Evolutionary conservation across 2,329 filamentous ascomycete genomes (phyloP).

Genomic region (Diaporthe amygdali): DNA sequence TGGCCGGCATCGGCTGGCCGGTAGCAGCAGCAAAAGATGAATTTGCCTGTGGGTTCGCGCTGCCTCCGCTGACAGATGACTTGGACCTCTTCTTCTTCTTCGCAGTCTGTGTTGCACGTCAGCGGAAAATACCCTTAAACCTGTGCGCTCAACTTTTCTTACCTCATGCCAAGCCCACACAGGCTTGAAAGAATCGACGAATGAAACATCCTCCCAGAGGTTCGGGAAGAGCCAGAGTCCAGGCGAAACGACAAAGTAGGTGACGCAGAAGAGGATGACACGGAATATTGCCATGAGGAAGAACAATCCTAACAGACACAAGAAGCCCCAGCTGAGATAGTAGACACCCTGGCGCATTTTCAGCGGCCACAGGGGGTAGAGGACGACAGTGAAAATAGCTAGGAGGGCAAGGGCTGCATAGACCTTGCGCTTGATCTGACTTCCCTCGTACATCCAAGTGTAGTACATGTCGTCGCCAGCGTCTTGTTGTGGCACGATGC

Average conservation of each 20-base stretch:
- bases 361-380: slow-evolving; percentile 96
- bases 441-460: slow-evolving; percentile 93
- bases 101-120: slow-evolving; percentile 36
- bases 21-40: slow-evolving; percentile 56
- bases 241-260: slow-evolving; percentile 82
- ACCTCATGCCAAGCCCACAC: slow-evolving; percentile 99
- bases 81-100: slow-evolving; percentile 65
- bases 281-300: slow-evolving; percentile 98
- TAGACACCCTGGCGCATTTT: slow-evolving; percentile 91
- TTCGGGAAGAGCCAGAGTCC: slow-evolving; percentile 99
- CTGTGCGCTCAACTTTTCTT: slow-evolving; percentile 36
- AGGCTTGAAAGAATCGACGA: slow-evolving; percentile 95
- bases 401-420: slow-evolving; percentile 85
- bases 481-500: slow-evolving; percentile 95
- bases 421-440: slow-evolving; percentile 91
- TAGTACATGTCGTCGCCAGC: slow-evolving; percentile 89
- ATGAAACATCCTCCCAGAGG: slow-evolving; percentile 97
- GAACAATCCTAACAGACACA: slow-evolving; percentile 89
- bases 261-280: slow-evolving; percentile 90
- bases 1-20: slow-evolving; percentile 56
- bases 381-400: slow-evolving; percentile 84
- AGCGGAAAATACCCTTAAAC: background rate
- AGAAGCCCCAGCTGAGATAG: slow-evolving; percentile 94
- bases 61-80: slow-evolving; percentile 33
- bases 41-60: slow-evolving; percentile 40